Evolutionary conservation across 2,329 filamentous ascomycete species (phyloP), one percentile per base, ranked within the genome.

Genomic region (Penicillium freii): DNA sequence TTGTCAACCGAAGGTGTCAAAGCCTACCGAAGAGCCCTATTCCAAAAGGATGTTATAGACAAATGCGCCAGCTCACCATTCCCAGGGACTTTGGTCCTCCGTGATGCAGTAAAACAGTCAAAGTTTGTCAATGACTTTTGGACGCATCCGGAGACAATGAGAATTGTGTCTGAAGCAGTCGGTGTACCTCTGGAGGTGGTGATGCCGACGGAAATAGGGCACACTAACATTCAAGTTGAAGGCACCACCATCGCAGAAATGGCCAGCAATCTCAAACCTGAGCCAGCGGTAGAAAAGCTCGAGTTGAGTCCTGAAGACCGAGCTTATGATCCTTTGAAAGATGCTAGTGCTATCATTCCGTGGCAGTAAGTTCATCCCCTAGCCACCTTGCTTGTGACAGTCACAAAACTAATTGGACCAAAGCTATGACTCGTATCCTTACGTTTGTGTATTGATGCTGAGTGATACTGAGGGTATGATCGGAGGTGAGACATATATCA

Each of bases 381-480:
- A 5, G 5, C 10, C 7, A 21, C 5, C 15, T 47, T 34, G 29
- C 15, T 11, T n/a, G 19, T 23, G 23, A 6, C 15, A 34, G 13
- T 10, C 3, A 8, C 19, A 11, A n/a, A 11, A 25, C 40, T 58
- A 29, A 60, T 10, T 17, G 19, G 13, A 11, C 7, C 2, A 47
- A 49, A 62, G 59, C 36, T 64, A 62, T 17, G 62, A 64, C 44
- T 64, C 62, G 2, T 65, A 63, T 49, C 64, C 64, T 3, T 66
- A 61, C 46, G 69, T 71, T n/a, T 69, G 66, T 39, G 67, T 71
- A n/a, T 43, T 64, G n/a, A 71, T 71, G 69, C 54, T 71, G 9
- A 66, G 63, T 29, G 65, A 71, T 15, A 65, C 66, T 1, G 61
- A 57, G 8, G 60, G 58, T 11, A 71, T 71, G 69, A 42, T 64